A percentile compares a stretch with the other conserved stretches of the same genome.
phyloP scores from a whole-genome alignment of 2,329 filamentous ascomycete species.

The Cladosporium velox region DNA sequence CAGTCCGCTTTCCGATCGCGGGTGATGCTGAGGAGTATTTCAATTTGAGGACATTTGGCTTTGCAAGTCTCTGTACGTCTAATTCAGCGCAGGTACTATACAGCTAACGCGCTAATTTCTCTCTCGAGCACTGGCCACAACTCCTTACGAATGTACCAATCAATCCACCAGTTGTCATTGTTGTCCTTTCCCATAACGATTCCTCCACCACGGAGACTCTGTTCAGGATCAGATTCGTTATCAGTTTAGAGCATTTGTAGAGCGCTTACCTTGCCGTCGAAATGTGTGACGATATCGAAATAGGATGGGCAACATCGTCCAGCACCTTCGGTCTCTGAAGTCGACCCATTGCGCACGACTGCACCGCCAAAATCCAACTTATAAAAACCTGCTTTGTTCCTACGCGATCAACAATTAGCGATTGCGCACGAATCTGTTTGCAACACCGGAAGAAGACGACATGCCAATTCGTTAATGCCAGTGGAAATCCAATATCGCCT shows the following conservation, averaged over 20 bases:
- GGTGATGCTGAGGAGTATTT: not conserved
- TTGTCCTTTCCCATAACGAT: constrained; percentile 7
- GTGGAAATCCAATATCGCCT: not conserved
- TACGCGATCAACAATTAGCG: not conserved
- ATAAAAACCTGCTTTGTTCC: constrained; percentile 4
- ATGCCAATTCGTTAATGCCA: constrained; percentile 1
- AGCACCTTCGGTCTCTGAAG: constrained; percentile 1
- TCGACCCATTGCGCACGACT: not conserved
- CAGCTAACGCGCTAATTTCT: not conserved
- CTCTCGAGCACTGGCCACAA: constrained; percentile 2
- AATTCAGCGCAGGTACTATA: not conserved
- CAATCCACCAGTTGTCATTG: constrained; percentile 1
- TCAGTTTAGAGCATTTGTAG: not conserved
- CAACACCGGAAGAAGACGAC: not conserved
- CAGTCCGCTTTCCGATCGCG: not conserved
- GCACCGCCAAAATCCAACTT: constrained; percentile 4
- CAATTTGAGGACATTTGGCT: not conserved
- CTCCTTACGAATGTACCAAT: constrained; percentile 5
- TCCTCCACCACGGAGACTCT: constrained; percentile 5
- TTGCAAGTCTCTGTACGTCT: not conserved
- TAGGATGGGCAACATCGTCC: not conserved
- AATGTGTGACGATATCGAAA: constrained; percentile 4
- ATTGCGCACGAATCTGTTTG: not conserved
- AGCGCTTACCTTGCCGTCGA: not conserved
- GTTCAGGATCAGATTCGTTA: not conserved